Percentiles rank a stretch among this genome's conserved stretches.
These are phyloP conservation scores for Trypanosoma cruzi DNA, from an alignment of 208 protist species.

Conservation along the genomic window DNA sequence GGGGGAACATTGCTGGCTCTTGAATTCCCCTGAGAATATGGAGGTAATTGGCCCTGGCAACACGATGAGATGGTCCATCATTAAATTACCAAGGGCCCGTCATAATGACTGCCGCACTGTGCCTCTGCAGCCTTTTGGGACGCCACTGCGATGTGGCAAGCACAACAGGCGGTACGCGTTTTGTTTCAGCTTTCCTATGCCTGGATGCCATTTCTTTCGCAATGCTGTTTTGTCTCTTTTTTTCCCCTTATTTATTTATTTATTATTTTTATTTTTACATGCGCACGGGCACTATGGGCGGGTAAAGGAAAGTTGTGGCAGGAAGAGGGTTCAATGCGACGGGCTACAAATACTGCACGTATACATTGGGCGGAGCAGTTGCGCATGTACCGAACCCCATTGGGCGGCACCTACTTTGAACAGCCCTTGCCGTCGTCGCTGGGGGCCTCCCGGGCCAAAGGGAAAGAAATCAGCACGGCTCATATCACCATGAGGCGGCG, in stretches of 20 bases:
- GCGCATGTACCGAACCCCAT: constrained; percentile 28
- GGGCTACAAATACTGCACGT: not conserved
- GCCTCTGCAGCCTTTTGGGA: not conserved
- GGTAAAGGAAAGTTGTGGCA: not conserved
- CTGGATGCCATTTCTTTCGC: not conserved
- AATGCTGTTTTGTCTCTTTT: constrained; percentile 6
- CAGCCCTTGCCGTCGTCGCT: constrained; percentile 23
- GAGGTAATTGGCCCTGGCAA: no score
- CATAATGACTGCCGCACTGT: not conserved
- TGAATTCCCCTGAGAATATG: no score
- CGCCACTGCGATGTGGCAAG: not conserved
- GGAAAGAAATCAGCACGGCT: constrained; percentile 13
- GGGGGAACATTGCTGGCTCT: no score
- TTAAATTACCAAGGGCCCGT: no score
- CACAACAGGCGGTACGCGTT: not conserved
- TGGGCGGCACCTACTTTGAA: constrained; percentile 31
- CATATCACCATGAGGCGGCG: constrained; percentile 4
- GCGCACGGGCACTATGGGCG: not conserved
- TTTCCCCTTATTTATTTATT: not conserved
- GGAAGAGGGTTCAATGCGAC: constrained; percentile 6
- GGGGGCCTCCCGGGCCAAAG: constrained; percentile 12
- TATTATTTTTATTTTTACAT: constrained; percentile 6
- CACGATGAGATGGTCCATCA: no score
- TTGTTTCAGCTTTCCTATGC: not conserved
- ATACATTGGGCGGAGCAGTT: constrained; percentile 6